These are phyloP conservation scores for Kwoniella heveanensis DNA, from an alignment of 768 basidiomycete species.

Conservation along the genomic window DNA sequence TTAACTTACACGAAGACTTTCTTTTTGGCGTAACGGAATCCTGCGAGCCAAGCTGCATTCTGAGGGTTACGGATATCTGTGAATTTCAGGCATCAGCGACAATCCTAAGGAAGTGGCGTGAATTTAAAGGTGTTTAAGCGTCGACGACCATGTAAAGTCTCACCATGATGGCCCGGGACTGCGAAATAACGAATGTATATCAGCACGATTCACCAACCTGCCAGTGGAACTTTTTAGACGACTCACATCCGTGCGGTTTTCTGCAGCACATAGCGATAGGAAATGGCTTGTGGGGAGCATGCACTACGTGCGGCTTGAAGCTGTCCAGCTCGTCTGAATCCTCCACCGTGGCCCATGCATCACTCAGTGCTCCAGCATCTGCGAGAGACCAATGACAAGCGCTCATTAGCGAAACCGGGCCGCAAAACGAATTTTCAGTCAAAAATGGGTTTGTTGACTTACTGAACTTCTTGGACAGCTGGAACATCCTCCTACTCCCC, in stretches of 20 bases:
- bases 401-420: background rate
- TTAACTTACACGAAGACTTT: constrained; percentile 67
- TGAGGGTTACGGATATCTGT: constrained; percentile 63
- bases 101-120: no score
- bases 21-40: constrained; percentile 64
- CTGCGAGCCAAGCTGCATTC: constrained; percentile 70
- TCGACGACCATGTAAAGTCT: no score
- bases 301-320: constrained; percentile 67
- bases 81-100: constrained; percentile 43
- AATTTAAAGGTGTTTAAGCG: no score
- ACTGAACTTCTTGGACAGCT: constrained; percentile 56
- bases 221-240: constrained; percentile 6
- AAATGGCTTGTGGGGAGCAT: constrained; percentile 63
- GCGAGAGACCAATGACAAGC: background rate
- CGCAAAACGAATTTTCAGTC: background rate
- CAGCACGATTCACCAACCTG: background rate
- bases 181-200: background rate
- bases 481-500: constrained; percentile 50
- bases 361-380: constrained; percentile 56
- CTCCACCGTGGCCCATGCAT: constrained; percentile 58
- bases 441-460: constrained; percentile 20
- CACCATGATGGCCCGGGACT: constrained; percentile 59
- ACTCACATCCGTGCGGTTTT: constrained; percentile 63
- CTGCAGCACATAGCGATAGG: constrained; percentile 71
- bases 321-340: constrained; percentile 60